These are phyloP conservation scores for Tolypocladium paradoxum DNA, from an alignment of 2,329 filamentous ascomycete species.

Conservation along the genomic window DNA sequence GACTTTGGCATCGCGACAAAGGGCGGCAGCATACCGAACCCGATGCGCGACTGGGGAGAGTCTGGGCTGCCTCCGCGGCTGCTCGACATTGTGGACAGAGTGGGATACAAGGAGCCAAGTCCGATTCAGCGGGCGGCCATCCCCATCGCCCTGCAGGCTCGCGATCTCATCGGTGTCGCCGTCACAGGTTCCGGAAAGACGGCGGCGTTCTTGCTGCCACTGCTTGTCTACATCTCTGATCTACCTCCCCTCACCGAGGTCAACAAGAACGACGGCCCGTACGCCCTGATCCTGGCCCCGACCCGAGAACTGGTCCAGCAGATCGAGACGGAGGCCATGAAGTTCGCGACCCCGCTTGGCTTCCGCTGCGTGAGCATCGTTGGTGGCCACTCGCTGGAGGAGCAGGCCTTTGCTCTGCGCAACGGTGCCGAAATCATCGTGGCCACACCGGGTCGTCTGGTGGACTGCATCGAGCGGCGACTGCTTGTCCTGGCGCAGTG, in stretches of 20 bases:
- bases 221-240: slow-evolving; percentile 90
- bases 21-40: slow-evolving; percentile 83
- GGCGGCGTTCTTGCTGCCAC: slow-evolving; percentile 81
- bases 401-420: slow-evolving; percentile 80
- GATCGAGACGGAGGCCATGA: slow-evolving; percentile 86
- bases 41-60: slow-evolving; percentile 91
- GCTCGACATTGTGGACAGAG: slow-evolving; percentile 69
- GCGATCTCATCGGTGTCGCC: slow-evolving; percentile 96
- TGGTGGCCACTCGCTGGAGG: slow-evolving; percentile 91
- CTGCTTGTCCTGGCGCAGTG: slow-evolving; percentile 90
- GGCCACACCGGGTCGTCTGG: slow-evolving; percentile 91
- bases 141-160: slow-evolving; percentile 81
- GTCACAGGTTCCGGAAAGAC: slow-evolving; percentile 98
- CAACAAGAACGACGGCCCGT: slow-evolving; percentile 90
- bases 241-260: slow-evolving; percentile 73
- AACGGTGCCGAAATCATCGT: slow-evolving; percentile 97
- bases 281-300: slow-evolving; percentile 91
- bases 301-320: slow-evolving; percentile 97
- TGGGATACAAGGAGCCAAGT: slow-evolving; percentile 86
- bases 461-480: slow-evolving; percentile 91
- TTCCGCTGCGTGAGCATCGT: slow-evolving; percentile 96
- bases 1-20: slow-evolving; percentile 96
- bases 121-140: slow-evolving; percentile 91
- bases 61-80: slow-evolving; percentile 68
- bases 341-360: slow-evolving; percentile 81